Evolutionary conservation across 2,329 filamentous ascomycete genomes (phyloP), one percentile per base, ranked within the genome.

Genomic region (Plectosphaerella plurivora): DNA sequence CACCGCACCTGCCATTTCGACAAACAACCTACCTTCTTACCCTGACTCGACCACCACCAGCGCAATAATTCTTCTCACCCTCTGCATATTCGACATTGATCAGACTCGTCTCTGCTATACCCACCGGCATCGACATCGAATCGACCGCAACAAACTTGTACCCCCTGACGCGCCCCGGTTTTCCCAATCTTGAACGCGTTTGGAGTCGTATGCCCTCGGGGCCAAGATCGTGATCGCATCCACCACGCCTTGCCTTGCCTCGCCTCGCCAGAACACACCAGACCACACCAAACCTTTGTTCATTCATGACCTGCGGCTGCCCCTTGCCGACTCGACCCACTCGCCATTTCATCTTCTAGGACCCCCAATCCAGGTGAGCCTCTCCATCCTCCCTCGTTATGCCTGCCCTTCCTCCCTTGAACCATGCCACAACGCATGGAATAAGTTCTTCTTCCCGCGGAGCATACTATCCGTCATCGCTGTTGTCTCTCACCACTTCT

Each of bases 321-420:
- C 55, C 56, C 56, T 58, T 58, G 56, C 54, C 51, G 54, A 39
- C 48, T 53, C 56, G 56, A 55, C 56, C 56, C 56, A 58, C 54
- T 49, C 51, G 48, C 57, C 54, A 58, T 58, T 58, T 51, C 52
- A 55, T 25, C 50, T 52, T 51, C 56, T 53, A 57, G 52, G 11
- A 55, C 50, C 52, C 22, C 45, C 42, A 55, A 45, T 49, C 50
- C 49, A 57, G 54, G 56, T 58, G 52, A 58, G 56, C 54, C 54
- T 22, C 41, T 53, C 50, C 52, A 47, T 58, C 54, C 25, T 28
- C 58, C 51, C 51, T 58, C 51, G 35, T 50, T 47, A 45, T n/a
- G 12, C 44, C 33, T 50, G 12, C 44, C 33, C 47, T 51, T 54
- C 50, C 53, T 56, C 55, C 53, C 55, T 58, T 56, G 52, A 50